A percentile compares a stretch with the other conserved stretches of the same genome.
phyloP scores from a whole-genome alignment of 208 protist genomes.

The Blastocrithidia nonstop region DNA sequence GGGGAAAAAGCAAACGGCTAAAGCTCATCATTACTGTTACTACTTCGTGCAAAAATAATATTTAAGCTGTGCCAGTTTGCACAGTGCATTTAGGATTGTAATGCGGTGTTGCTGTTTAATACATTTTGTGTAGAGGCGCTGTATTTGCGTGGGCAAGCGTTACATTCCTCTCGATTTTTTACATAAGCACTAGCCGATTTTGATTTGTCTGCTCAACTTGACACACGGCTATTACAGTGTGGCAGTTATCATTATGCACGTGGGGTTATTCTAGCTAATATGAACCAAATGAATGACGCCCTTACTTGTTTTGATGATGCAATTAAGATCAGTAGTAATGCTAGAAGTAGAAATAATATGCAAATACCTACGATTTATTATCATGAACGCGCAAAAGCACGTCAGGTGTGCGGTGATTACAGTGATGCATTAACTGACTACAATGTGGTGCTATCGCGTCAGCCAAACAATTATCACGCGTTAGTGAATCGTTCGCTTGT shows the following conservation, averaged over 20 bases:
- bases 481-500: constrained; percentile 75
- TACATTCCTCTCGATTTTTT: constrained; percentile 37
- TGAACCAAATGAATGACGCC: constrained; percentile 14
- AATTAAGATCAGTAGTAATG: constrained; percentile 14
- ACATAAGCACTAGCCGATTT: constrained; percentile 36
- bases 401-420: constrained; percentile 43
- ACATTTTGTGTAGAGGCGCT: constrained; percentile 57
- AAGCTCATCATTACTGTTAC: too few relatives aligned
- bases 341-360: neutral
- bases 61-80: too few relatives aligned
- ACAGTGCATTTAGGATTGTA: too few relatives aligned
- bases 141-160: constrained; percentile 66
- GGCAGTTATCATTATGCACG: constrained; percentile 26
- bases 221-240: constrained; percentile 17
- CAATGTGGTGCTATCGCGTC: constrained; percentile 34
- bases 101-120: too few relatives aligned
- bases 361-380: constrained; percentile 9
- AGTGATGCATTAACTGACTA: constrained; percentile 59
- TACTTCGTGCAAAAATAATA: too few relatives aligned
- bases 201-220: constrained; percentile 18
- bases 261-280: constrained; percentile 25
- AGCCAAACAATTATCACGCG: constrained; percentile 51
- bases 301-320: constrained; percentile 24
- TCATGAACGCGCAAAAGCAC: constrained; percentile 79
- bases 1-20: too few relatives aligned